Evolutionary conservation across 805 yeast species (phyloP).

Genomic region (Pichia eremophila): DNA sequence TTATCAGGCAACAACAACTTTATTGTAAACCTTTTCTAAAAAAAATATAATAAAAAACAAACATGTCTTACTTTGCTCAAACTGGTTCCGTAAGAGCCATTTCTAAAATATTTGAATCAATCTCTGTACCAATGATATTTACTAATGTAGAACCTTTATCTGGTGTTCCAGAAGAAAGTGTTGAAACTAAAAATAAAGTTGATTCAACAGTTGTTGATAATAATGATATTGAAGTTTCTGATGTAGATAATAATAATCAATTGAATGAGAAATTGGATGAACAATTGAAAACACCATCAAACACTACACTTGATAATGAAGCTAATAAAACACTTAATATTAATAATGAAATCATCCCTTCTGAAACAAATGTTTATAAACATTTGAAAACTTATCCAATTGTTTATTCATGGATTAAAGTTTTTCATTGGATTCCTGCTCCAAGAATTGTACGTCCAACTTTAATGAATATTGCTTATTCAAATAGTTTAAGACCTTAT

Average conservation of each 20-base stretch:
- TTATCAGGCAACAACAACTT: too few species aligned
- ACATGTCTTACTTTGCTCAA: conserved; percentile 4
- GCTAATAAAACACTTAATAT: background rate
- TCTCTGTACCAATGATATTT: background rate
- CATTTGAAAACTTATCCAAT: conserved; percentile 43
- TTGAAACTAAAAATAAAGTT: background rate
- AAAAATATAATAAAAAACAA: background rate
- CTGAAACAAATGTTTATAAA: conserved; percentile 26
- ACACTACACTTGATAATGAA: background rate
- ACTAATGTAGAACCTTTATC: background rate
- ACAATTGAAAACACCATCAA: background rate
- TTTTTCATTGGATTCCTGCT: conserved; percentile 18
- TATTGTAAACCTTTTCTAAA: background rate
- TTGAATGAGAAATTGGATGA: background rate
- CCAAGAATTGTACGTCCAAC: conserved; percentile 20
- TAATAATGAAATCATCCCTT: conserved; percentile 5
- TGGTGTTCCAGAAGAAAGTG: background rate
- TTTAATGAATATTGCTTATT: conserved; percentile 18
- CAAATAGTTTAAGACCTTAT: conserved; percentile 15
- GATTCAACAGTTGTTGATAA: background rate
- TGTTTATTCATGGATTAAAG: conserved; percentile 27
- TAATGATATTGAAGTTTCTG: background rate
- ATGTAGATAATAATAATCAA: background rate
- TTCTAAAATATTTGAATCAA: conserved; percentile 2
- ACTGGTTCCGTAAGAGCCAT: background rate